phyloP scores from a whole-genome alignment of 148 eudicot species.

The Camellia lanceoleosa region DNA sequence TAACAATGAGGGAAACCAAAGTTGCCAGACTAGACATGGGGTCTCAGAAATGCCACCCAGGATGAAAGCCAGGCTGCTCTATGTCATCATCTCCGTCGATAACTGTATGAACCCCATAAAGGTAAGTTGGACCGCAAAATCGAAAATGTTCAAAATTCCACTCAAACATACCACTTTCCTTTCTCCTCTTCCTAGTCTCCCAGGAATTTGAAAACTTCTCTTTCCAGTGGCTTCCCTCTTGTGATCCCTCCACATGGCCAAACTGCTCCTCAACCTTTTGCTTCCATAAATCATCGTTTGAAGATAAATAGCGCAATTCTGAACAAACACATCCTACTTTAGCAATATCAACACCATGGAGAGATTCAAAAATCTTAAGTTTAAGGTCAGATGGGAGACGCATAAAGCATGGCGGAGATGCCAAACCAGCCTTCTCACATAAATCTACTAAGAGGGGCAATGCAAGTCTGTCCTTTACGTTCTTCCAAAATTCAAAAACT shows the following conservation, averaged over 20 bases:
- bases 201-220: constrained; percentile 46
- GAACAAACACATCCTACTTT: constrained; percentile 53
- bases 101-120: constrained; percentile 33
- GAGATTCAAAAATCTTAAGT: constrained; percentile 61
- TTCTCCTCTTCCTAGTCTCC: constrained; percentile 47
- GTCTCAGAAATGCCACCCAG: background rate
- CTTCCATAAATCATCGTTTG: constrained; percentile 68
- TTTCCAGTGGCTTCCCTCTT: constrained; percentile 47
- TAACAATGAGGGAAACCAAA: background rate
- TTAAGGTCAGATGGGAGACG: constrained; percentile 78
- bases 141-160: constrained; percentile 28
- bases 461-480: constrained; percentile 69
- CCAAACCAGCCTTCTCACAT: constrained; percentile 61
- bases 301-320: constrained; percentile 59
- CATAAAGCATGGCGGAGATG: constrained; percentile 71
- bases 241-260: constrained; percentile 31
- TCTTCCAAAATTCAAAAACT: constrained; percentile 79
- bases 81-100: constrained; percentile 63
- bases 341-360: constrained; percentile 62
- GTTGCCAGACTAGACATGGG: background rate
- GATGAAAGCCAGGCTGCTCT: constrained; percentile 7
- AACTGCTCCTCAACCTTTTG: constrained; percentile 61
- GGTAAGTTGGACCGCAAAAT: constrained; percentile 29
- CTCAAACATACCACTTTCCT: background rate
- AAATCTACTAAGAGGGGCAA: constrained; percentile 76